A percentile compares a stretch with the other conserved stretches of the same genome.
Conservation (phyloP, 306 rosid species). For the Castanea sativa region DNA sequence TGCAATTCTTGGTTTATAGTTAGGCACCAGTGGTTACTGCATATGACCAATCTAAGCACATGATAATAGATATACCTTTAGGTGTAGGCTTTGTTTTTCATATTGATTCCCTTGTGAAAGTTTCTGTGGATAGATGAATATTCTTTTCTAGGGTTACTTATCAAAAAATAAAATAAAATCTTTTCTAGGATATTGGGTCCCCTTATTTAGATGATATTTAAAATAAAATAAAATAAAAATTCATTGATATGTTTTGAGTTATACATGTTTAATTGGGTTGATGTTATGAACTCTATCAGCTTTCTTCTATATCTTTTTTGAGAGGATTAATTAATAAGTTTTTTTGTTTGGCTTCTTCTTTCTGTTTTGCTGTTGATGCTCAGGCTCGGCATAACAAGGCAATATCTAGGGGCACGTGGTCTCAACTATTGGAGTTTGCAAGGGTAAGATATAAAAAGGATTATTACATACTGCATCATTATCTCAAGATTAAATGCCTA, state of each 20-base stretch:
- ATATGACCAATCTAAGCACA: not conserved
- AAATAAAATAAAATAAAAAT: no score
- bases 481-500: no score
- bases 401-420: conserved; percentile 94
- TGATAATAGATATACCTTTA: not conserved
- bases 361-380: conserved; percentile 17
- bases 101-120: not conserved
- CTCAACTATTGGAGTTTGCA: conserved; percentile 98
- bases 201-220: not conserved
- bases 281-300: not conserved
- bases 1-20: no score
- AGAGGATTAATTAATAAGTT: not conserved
- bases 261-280: not conserved
- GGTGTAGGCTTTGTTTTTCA: not conserved
- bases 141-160: not conserved
- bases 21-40: not conserved
- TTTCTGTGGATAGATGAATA: not conserved
- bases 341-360: conserved; percentile 2
- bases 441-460: conserved; percentile 46
- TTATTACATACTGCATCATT: conserved; percentile 8
- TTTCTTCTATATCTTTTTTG: not conserved
- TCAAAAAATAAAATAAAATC: no score
- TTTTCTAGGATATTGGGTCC: not conserved
- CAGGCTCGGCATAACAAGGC: conserved; percentile 98
- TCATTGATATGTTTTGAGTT: no score